Base-by-base conservation (phyloP, 2,329 filamentous ascomycete genomes). In the Arthrobotrys sphaeroides region DNA sequence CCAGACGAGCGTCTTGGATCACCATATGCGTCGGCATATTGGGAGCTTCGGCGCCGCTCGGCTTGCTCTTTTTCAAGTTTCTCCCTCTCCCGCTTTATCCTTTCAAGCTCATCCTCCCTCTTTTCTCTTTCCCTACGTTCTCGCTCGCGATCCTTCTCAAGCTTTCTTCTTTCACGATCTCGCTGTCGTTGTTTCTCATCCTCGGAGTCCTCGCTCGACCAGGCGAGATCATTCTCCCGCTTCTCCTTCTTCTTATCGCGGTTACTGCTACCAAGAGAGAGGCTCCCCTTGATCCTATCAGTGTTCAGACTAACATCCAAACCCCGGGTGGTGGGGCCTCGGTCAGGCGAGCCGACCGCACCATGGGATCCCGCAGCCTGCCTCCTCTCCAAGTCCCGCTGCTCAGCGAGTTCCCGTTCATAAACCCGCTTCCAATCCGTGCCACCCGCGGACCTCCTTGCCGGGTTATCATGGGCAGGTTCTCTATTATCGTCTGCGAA, bases 1-100 rank as follows among this genome's bases (percentile, higher is more conserved):
- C 69, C 69, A n/a, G 69, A 45, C 3, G 69, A 73, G 42, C 69
- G 69, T 22, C 69, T 67, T 22, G 69, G 69, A 57, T 73, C 69
- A 2, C 69, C 69, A 31, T 73, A 73, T 33, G 33, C 18, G 16
- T 65, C 59, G 31, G 57, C 69, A 20, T 73, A 66, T 28, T 72
- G 47, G 4, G 57, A 26, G 36, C 42, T 67, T 31, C 31, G 28
- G 24, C 61, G 61, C n/a, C 42, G 69, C 12, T 73, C 49, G 10
- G 45, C 38, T 22, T 66, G 42, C 18, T 59, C 36, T 18, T 16
- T 59, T 28, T 55, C 49, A 12, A 55, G 31, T 28, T 40, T 36
- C 3, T 74, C 62, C 18, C 62, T 47, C 16, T 67, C 55, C 9
- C 9, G 13, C 43, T n/a, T 61, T 26, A 40, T 42, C 7, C 18